Percentiles rank a stretch among this genome's conserved stretches.
Evolutionary conservation across 1,139 yeast genomes (phyloP).

Genomic region (Debaryomycetaceae sp.): DNA sequence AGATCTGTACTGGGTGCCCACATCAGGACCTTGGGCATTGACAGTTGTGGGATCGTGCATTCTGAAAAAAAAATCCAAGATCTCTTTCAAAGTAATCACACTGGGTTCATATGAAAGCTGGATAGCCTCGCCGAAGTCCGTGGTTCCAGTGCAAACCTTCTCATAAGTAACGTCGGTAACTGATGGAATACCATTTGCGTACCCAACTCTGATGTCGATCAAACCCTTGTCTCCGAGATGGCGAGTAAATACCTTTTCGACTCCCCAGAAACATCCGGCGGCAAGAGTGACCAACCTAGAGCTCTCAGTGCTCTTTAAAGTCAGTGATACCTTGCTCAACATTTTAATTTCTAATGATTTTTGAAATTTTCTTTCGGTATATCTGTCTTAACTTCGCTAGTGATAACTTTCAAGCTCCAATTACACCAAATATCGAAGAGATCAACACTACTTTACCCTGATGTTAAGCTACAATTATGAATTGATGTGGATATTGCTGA

Average conservation of each 20-base stretch:
- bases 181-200: conserved; percentile 67
- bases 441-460: too few relatives aligned
- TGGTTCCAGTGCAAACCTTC: conserved; percentile 70
- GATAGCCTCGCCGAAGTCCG: conserved; percentile 73
- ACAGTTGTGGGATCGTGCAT: conserved; percentile 75
- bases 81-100: conserved; percentile 51
- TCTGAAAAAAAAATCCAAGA: conserved; percentile 80
- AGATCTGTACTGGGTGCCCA: conserved; percentile 81
- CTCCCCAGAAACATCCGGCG: conserved; percentile 96
- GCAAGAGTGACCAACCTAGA: conserved; percentile 61
- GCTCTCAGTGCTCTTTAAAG: conserved; percentile 32
- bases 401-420: too few relatives aligned
- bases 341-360: conserved; percentile 16
- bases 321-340: conserved; percentile 30
- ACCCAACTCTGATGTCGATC: conserved; percentile 80
- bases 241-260: conserved; percentile 77
- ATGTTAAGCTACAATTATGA: too few relatives aligned
- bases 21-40: conserved; percentile 74
- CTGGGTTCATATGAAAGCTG: conserved; percentile 81
- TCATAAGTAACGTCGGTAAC: conserved; percentile 62
- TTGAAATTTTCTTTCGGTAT: too few relatives aligned
- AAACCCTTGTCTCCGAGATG: conserved; percentile 62
- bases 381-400: too few relatives aligned
- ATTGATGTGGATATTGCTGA: too few relatives aligned
- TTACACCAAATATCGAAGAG: too few relatives aligned